Evolutionary conservation across 1,139 yeast genomes (phyloP), one percentile per base, ranked within the genome.

Genomic region (Hansenula sp.): DNA sequence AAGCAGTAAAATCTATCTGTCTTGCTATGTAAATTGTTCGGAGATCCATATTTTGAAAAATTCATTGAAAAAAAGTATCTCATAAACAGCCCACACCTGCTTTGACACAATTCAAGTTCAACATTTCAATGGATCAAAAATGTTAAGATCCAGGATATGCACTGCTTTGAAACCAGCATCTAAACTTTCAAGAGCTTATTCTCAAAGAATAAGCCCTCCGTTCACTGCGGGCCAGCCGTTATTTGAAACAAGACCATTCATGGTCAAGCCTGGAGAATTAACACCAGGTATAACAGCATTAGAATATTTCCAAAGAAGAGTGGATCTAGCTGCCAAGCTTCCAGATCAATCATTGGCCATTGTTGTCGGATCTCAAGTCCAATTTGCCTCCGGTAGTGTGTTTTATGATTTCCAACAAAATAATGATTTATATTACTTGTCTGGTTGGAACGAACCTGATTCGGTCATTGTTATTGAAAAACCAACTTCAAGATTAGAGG

Each of bases 361-460:
- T 33, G 62, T 91, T 4, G 79, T 85, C 2, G 96, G 98, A 0
- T 77, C 79, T 55, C 72, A 76, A 33, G 71, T 84, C 9, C 84
- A 88, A 60, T 88, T 71, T 63, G 88, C 96, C 13, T 82, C 96
- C 0, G 96, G 96, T 1, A 79, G 93, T 12, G 99, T 93, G 1
- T 93, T 93, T 57, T 81, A 90, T 60, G 86, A 84, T 42, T 94
- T 94, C 60, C 95, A 91, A 58, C 99, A 93, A 64, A 85, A 90
- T 57, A 94, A 88, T 45, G 91, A 93, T 61, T 70, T 94, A 31
- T 90, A 68, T 63, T 93, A 93, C 62, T 63, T 93, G 50, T 84
- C 96, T 1, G 98, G 98, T 9, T 91, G 96, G 86, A 73, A 87
- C 48, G 99, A 93, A 61, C 97, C 99, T 2, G 84, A 86, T 50